Percentiles rank a stretch among this genome's conserved stretches.
Conservation (phyloP, 1,284 basidiomycete species). For the Ustilago shanxiensis region DNA sequence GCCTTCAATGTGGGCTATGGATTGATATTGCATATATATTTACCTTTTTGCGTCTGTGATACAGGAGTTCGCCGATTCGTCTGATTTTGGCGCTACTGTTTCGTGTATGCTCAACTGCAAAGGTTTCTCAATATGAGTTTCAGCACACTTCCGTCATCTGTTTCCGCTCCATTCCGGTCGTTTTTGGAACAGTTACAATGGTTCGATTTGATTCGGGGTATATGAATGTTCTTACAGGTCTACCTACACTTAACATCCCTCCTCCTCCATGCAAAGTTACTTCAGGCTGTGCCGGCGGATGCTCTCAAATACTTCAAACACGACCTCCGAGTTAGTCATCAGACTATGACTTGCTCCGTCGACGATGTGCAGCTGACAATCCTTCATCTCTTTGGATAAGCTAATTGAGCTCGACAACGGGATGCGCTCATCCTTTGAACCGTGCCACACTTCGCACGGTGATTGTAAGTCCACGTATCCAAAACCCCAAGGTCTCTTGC, state of each 20-base stretch:
- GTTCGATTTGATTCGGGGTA: neutral
- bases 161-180: no score
- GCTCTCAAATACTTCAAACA: conserved; percentile 62
- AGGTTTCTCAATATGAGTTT: no score
- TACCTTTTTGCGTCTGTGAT: no score
- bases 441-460: conserved; percentile 90
- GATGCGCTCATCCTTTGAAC: conserved; percentile 91
- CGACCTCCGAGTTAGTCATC: conserved; percentile 78
- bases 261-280: neutral
- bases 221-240: neutral
- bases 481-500: conserved; percentile 80
- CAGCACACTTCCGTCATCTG: no score
- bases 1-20: no score
- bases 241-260: neutral
- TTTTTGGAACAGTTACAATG: neutral
- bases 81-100: no score
- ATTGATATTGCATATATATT: conserved; percentile 2
- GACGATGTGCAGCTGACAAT: conserved; percentile 83
- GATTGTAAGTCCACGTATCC: conserved; percentile 78
- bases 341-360: conserved; percentile 89
- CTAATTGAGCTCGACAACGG: conserved; percentile 83
- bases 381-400: conserved; percentile 88
- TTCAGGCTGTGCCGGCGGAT: conserved; percentile 17
- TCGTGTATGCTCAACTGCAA: no score
- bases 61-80: no score